Base-by-base conservation (phyloP, 139 green algal genomes). In the Coelastrella sp. region DNA sequence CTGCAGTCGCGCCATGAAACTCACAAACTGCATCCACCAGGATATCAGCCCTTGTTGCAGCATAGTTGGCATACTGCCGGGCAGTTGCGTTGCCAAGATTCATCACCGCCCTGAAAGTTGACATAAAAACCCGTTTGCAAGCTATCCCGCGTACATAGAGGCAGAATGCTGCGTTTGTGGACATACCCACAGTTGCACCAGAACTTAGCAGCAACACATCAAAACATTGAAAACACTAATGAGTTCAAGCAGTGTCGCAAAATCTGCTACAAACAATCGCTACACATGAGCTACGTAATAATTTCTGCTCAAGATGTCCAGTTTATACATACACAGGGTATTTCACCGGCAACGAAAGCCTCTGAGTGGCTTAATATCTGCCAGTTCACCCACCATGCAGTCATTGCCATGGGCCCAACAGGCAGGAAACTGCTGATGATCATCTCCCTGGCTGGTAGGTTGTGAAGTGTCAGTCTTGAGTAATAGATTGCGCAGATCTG, bases 341-440 rank as follows among this genome's bases (percentile, higher is more conserved):
- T n/a, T n/a, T n/a, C n/a, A n/a, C n/a, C n/a, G n/a, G n/a, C n/a
- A n/a, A n/a, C n/a, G n/a, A n/a, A n/a, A n/a, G n/a, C n/a, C n/a
- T n/a, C n/a, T n/a, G n/a, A n/a, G n/a, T n/a, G n/a, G n/a, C n/a
- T n/a, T n/a, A n/a, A n/a, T n/a, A n/a, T n/a, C n/a, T n/a, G n/a
- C n/a, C n/a, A n/a, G n/a, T n/a, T n/a, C n/a, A n/a, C n/a, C n/a
- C 75, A 69, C 57, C 51, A 60, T 41, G 57, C 75, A n/a, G 75
- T 59, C 75, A 83, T 83, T 37, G 53, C 75, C 75, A 83, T 83
- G 34, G 75, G 75, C 37, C 75, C 75, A 3, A 83, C 75, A 35
- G 75, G 75, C 75, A 83, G 32, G 75, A 83, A 83, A 27, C 37
- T 43, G 53, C 38, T 64, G 9, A 83, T 17, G 34, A 83, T 83